Base-by-base conservation (phyloP, 139 green algal genomes). In the Chlorella vulgaris region DNA sequence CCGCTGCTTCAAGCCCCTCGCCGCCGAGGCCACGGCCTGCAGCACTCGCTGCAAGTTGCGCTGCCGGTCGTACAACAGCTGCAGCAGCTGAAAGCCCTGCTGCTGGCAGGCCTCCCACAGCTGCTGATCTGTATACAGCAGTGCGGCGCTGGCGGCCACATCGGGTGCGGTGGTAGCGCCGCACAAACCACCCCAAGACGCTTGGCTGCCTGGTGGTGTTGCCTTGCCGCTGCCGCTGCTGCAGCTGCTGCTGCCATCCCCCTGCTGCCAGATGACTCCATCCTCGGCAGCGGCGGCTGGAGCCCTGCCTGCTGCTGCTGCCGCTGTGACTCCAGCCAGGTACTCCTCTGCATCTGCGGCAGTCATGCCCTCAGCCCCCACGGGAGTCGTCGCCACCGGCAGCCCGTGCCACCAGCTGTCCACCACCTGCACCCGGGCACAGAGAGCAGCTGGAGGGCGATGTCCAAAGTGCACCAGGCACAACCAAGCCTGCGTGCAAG, bases 41-140 rank as follows among this genome's bases (percentile, higher is more conserved):
- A 96, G 92, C 77, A 97, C 93, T 47, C 93, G 93, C 13, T 87
- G 91, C 51, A 98, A 85, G 26, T 82, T 91, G 42, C 76, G 89
- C 35, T 94, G 84, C 40, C 81, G 85, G 61, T 87, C 84, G 62
- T 91, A 93, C 65, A 90, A 47, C 42, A 65, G 35, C 31, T 55
- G 3, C 28, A 89, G 69, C 60, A 91, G 61, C 24, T 71, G 0
- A 35, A 81, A 81, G 18, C 87, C 87, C 15, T 35, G 33, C 7
- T 53, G 29, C 69, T 85, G 79, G 28, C 63, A 85, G 28, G 3
- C 15, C 2, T 67, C 3, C 89, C 89, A 92, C 35, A 83, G 31
- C 21, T 71, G 28, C 31, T 68, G 2, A 7, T 87, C 66, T 7
- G 60, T 78, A 58, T 91, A 90, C 43, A 93, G 68, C n/a, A 36